phyloP scores from a whole-genome alignment of 495 filamentous ascomycete species.

The Filosporella fistucella region DNA sequence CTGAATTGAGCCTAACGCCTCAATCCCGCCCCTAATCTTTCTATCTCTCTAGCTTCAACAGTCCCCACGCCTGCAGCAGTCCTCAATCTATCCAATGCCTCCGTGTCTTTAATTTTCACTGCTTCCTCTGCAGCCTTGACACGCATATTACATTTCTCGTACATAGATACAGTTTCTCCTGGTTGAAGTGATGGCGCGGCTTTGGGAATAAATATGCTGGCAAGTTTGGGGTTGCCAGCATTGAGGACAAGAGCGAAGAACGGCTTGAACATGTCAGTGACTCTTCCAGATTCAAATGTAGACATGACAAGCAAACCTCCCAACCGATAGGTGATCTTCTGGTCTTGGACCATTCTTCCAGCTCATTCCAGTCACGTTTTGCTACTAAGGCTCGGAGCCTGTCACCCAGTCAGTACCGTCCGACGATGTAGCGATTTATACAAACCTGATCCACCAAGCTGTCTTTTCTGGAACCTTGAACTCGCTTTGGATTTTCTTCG shows the following conservation, averaged over 20 bases:
- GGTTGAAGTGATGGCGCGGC: conserved; percentile 30
- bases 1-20: conserved; percentile 11
- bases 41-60: conserved; percentile 24
- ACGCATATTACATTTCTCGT: conserved; percentile 89
- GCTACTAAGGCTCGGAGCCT: conserved; percentile 84
- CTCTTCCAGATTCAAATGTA: too few species aligned
- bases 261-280: too few species aligned
- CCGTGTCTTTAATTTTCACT: conserved; percentile 71
- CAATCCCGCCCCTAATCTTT: conserved; percentile 20
- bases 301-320: too few species aligned
- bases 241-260: conserved; percentile 87
- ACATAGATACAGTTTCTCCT: conserved; percentile 80
- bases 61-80: conserved; percentile 18
- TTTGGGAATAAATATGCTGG: conserved; percentile 81
- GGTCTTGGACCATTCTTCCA: conserved; percentile 74
- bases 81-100: conserved; percentile 35
- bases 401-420: too few species aligned
- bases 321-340: conserved; percentile 91
- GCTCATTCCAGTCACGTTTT: conserved; percentile 83
- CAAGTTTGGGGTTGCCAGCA: conserved; percentile 87
- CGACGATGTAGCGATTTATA: too few species aligned
- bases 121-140: conserved; percentile 92
- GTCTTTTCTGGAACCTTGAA: conserved; percentile 91
- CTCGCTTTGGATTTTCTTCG: conserved; percentile 80
- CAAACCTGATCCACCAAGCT: conserved; percentile 74